Base-by-base conservation (phyloP, 1,139 yeast genomes). In the Kluyveromyces sp. region DNA sequence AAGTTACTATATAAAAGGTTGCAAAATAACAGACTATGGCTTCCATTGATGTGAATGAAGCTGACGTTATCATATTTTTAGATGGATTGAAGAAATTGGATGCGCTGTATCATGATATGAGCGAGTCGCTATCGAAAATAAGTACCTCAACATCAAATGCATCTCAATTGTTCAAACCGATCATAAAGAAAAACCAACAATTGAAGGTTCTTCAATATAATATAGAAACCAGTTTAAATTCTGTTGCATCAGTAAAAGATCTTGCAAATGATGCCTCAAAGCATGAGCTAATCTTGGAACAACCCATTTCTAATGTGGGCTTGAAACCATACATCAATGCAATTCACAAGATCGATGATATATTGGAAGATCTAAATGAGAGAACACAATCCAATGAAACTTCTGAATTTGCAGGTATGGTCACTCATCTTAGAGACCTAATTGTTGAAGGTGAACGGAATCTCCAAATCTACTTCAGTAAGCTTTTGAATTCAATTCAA, bases 41-140 rank as follows among this genome's bases (percentile, higher is more conserved):
- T 5, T 48, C 50, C 10, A 58, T 78, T 30, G 92, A 83, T 58
- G 71, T 80, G 2, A 95, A 86, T 59, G 95, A 85, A 61, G 90
- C 94, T 2, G 96, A 88, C 56, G 81, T 87, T 42, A 81, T 88
- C 2, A 89, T 89, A 7, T 72, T 89, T 38, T 85, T 85, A 48
- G 94, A 85, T 58, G 83, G 85, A 48, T 70, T 89, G 34, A 65
- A 73, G 43, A 75, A 77, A 48, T 78, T 89, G 4, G 75, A 75
- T 41, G 74, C 72, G 25, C 65, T 88, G 36, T 77, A 89, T 29
- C 64, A 67, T 3, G 69, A 75, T 43, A 80, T 89, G 47, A 72
- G 79, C 21, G 64, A 69, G 35, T 79, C 88, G 1, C 67, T 89
- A 35, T 67, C 65, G 40, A 72, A 69, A 42, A 76, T 89, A 41